Evolutionary conservation across 2,329 filamentous ascomycete species (phyloP).

Genomic region (Alternaria dauci): DNA sequence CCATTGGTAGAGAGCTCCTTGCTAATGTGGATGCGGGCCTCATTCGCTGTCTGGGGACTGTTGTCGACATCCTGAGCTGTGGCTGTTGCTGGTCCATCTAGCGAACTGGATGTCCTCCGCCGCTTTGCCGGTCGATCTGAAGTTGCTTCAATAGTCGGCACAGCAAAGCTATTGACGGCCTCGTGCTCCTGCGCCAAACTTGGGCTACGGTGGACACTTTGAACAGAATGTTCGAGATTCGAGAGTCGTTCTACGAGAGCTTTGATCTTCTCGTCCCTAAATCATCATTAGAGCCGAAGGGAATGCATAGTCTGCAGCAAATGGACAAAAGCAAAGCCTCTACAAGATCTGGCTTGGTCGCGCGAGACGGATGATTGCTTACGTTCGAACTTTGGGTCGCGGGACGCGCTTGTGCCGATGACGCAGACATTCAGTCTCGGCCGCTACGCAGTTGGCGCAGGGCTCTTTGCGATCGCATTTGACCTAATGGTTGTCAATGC

Average conservation of each 20-base stretch:
- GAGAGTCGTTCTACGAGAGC: slow-evolving; percentile 40
- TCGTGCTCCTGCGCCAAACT: slow-evolving; percentile 10
- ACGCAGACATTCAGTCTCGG: slow-evolving; percentile 42
- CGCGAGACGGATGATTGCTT: slow-evolving; percentile 5
- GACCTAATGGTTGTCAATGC: slow-evolving; percentile 29
- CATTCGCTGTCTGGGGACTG: slow-evolving; percentile 31
- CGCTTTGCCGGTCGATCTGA: slow-evolving; percentile 33
- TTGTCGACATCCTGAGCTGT: slow-evolving; percentile 29
- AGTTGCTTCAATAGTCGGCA: slow-evolving; percentile 5
- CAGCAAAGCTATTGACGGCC: neutral
- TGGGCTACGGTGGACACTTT: slow-evolving; percentile 16
- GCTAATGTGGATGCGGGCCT: slow-evolving; percentile 38
- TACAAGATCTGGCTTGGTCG: neutral
- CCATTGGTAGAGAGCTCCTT: slow-evolving; percentile 42
- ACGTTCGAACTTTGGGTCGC: slow-evolving; percentile 40
- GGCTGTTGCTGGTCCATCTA: slow-evolving; percentile 13
- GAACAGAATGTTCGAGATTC: slow-evolving; percentile 37
- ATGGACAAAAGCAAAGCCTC: neutral
- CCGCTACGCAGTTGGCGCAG: slow-evolving; percentile 39
- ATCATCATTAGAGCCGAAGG: slow-evolving; percentile 1
- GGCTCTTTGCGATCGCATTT: slow-evolving; percentile 49
- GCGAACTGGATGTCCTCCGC: slow-evolving; percentile 28
- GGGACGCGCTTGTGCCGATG: slow-evolving; percentile 40
- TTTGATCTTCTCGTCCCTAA: slow-evolving; percentile 42
- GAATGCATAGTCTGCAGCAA: neutral